phyloP scores from a whole-genome alignment of 208 protist species.

The Tritrichomonas foetus region DNA sequence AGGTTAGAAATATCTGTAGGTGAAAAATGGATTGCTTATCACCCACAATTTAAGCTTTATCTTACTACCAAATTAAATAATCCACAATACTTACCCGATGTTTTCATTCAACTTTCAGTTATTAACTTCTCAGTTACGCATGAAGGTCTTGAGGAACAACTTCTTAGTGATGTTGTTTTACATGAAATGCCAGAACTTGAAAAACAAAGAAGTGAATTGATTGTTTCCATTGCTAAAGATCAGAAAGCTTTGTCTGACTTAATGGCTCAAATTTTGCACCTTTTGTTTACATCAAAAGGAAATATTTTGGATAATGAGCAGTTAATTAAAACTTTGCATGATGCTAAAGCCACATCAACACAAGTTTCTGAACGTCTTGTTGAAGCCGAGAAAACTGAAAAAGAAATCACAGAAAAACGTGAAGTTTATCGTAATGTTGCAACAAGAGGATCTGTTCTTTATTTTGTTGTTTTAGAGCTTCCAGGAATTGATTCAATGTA shows the following conservation, averaged over 20 bases:
- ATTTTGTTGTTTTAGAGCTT: constrained; percentile 77
- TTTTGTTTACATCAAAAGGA: constrained; percentile 78
- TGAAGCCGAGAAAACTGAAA: constrained; percentile 78
- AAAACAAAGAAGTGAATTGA: constrained; percentile 69
- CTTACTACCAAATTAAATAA: constrained; percentile 71
- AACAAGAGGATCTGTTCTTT: constrained; percentile 78
- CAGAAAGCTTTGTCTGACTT: constrained; percentile 81
- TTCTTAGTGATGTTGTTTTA: constrained; percentile 59
- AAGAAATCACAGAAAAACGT: constrained; percentile 77
- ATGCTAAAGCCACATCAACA: constrained; percentile 77
- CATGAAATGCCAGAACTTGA: constrained; percentile 65
- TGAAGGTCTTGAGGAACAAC: constrained; percentile 65
- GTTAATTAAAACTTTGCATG: constrained; percentile 80
- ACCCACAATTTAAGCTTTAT: constrained; percentile 64
- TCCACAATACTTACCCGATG: constrained; percentile 67
- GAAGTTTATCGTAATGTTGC: constrained; percentile 81
- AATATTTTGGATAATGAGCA: constrained; percentile 88
- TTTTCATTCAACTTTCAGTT: constrained; percentile 68
- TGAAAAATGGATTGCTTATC: constrained; percentile 67
- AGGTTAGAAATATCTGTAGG: constrained; percentile 62
- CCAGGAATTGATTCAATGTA: constrained; percentile 61
- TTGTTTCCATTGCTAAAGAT: constrained; percentile 80
- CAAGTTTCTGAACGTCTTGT: constrained; percentile 74
- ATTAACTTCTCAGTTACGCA: constrained; percentile 72
- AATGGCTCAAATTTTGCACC: constrained; percentile 79